Conservation (phyloP, 2,329 filamentous ascomycete species). For the Verticillium nonalfalfae region DNA sequence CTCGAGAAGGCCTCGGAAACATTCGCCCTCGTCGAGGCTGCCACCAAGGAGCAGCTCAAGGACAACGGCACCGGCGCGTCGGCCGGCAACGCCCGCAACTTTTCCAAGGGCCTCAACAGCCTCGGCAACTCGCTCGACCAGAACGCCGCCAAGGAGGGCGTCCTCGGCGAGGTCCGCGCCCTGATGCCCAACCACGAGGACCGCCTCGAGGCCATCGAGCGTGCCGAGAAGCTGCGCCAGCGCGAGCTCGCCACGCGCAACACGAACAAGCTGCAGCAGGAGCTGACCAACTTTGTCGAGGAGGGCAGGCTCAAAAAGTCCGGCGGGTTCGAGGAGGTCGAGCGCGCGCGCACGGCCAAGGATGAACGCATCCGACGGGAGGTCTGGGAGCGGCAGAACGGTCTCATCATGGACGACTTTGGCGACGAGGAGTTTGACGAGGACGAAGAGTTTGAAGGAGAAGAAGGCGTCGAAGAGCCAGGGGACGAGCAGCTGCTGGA, state of each 20-base stretch:
- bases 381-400: constrained; percentile 64
- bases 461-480: neutral
- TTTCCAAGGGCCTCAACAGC: constrained; percentile 45
- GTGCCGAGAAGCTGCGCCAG: constrained; percentile 87
- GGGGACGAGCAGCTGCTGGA: neutral
- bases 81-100: constrained; percentile 45
- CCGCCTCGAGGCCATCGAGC: constrained; percentile 88
- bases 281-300: constrained; percentile 77
- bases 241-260: constrained; percentile 76
- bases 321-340: constrained; percentile 89
- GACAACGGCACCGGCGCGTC: constrained; percentile 50
- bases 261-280: constrained; percentile 74
- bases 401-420: constrained; percentile 32
- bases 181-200: constrained; percentile 92
- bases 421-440: neutral
- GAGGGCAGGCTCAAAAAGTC: constrained; percentile 94
- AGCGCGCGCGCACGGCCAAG: constrained; percentile 74
- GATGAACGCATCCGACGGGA: constrained; percentile 83
- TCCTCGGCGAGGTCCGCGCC: constrained; percentile 88
- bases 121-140: constrained; percentile 58
- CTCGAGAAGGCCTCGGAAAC: constrained; percentile 91
- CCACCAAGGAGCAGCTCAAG: constrained; percentile 96
- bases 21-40: constrained; percentile 91
- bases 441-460: neutral
- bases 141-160: constrained; percentile 77